Evolutionary conservation across 345 rosid species (phyloP).

Genomic region (Dipteronia dyeriana): DNA sequence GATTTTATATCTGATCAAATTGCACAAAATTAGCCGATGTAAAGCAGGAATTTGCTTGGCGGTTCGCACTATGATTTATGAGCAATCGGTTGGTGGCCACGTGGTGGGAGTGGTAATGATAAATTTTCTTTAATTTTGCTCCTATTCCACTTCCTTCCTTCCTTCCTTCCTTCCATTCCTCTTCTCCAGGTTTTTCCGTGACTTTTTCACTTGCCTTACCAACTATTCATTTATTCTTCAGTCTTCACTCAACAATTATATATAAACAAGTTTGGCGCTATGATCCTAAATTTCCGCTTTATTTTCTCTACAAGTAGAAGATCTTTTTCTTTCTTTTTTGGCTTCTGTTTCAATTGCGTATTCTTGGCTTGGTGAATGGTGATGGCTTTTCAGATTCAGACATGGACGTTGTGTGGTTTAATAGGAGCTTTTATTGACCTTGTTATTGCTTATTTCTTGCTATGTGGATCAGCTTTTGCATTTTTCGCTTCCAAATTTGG

Average conservation of each 20-base stretch:
- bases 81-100: neutral
- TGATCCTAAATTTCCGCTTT: neutral
- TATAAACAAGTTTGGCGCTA: neutral
- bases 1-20: too few relatives aligned
- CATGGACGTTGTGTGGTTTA: slow-evolving; percentile 56
- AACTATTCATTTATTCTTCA: neutral
- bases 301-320: neutral
- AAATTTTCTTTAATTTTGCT: too few relatives aligned
- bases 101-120: neutral
- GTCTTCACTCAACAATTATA: neutral
- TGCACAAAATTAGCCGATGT: too few relatives aligned
- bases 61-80: neutral
- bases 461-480: slow-evolving; percentile 53
- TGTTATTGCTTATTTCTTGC: slow-evolving; percentile 55
- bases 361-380: too few relatives aligned
- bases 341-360: slow-evolving; percentile 8
- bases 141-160: too few relatives aligned
- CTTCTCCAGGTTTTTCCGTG: slow-evolving; percentile 20
- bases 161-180: too few relatives aligned
- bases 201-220: neutral
- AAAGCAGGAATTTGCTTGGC: neutral
- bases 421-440: slow-evolving; percentile 67
- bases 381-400: slow-evolving; percentile 26
- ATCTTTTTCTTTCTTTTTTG: neutral
- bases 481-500: slow-evolving; percentile 58